Percentiles rank a stretch among this genome's conserved stretches.
Evolutionary conservation across 208 protist species (phyloP).

Genomic region (Wallacemonas sp.): DNA sequence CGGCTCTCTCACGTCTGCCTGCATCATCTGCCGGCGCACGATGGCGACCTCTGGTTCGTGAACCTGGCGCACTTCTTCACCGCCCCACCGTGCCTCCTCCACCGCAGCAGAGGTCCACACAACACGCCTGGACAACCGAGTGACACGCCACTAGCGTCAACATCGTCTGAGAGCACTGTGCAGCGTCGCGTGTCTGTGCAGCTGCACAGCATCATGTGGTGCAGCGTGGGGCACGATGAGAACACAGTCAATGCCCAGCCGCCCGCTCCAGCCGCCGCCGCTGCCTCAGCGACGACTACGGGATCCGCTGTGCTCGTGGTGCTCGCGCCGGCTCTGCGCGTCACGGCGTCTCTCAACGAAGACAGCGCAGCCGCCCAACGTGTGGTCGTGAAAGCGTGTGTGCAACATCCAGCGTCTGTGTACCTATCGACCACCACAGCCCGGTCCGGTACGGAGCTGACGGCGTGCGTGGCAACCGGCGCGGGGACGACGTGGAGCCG

Average conservation of each 20-base stretch:
- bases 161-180: neutral
- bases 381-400: neutral
- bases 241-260: neutral
- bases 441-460: too few species aligned
- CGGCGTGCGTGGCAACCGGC: neutral
- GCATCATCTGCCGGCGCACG: neutral
- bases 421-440: neutral
- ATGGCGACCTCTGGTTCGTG: neutral
- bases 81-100: neutral
- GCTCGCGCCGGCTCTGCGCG: neutral
- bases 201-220: neutral
- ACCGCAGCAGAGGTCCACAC: neutral
- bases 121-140: too few species aligned
- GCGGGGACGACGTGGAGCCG: neutral
- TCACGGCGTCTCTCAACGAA: neutral
- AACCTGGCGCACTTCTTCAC: slow-evolving; percentile 6
- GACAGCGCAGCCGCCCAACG: neutral
- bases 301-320: neutral
- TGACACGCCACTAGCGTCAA: too few species aligned
- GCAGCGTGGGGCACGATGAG: neutral
- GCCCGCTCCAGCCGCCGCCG: neutral
- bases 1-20: neutral
- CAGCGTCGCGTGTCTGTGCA: neutral
- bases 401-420: neutral
- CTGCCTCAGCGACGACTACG: neutral